Evolutionary conservation across 2,329 filamentous ascomycete genomes (phyloP).

Genomic region (Bipolaris sorokiniana): DNA sequence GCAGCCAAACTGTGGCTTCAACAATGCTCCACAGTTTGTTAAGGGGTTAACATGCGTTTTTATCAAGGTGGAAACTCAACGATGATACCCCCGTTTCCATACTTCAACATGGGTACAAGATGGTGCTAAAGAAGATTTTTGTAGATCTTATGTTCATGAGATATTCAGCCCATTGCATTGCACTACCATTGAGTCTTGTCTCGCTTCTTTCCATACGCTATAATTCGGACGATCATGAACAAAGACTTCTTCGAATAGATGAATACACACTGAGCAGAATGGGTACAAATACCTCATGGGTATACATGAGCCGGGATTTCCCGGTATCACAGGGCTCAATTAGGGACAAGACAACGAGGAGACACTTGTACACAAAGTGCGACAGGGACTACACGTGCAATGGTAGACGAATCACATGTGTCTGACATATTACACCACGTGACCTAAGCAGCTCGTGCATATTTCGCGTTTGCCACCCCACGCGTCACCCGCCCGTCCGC

Average conservation of each 20-base stretch:
- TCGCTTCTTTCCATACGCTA: too few species aligned
- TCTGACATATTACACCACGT: constrained; percentile 10
- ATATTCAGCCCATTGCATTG: neutral
- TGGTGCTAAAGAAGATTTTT: neutral
- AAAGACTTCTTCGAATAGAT: too few species aligned
- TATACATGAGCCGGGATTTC: too few species aligned
- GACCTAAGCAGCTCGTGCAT: constrained; percentile 13
- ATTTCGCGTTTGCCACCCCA: constrained; percentile 8
- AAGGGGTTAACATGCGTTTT: constrained; percentile 32
- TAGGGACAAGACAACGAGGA: too few species aligned
- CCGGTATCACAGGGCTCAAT: too few species aligned
- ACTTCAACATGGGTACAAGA: constrained; percentile 1
- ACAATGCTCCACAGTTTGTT: constrained; percentile 25
- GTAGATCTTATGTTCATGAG: neutral
- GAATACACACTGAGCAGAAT: too few species aligned
- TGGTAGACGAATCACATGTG: neutral
- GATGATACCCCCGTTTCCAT: constrained; percentile 40
- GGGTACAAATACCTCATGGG: too few species aligned
- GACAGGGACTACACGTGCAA: neutral
- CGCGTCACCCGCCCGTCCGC: neutral
- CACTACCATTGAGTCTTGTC: too few species aligned
- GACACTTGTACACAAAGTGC: too few species aligned
- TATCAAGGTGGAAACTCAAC: constrained; percentile 36
- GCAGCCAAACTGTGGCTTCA: constrained; percentile 29
- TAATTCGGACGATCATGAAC: too few species aligned